A percentile compares a stretch with the other conserved stretches of the same genome.
These are phyloP conservation scores for Coelastrella sp. DNA, from an alignment of 139 green algal species.

Conservation along the genomic window DNA sequence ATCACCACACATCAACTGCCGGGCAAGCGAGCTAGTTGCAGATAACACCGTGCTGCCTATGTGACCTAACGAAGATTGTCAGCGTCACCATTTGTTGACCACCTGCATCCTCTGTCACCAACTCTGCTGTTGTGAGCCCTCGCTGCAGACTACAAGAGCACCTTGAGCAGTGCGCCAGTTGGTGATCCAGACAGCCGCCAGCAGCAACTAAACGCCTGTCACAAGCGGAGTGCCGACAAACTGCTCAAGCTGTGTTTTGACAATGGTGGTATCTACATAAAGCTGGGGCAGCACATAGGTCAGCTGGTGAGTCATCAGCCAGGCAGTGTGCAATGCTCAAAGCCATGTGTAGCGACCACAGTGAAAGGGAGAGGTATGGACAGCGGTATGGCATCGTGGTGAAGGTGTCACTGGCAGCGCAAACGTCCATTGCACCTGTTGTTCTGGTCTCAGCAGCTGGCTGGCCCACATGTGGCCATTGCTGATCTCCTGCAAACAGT, in stretches of 20 bases:
- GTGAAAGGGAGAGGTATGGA: too few species aligned
- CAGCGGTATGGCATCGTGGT: too few species aligned
- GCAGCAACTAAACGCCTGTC: conserved; percentile 54
- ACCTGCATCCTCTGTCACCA: neutral
- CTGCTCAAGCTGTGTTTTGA: conserved; percentile 81
- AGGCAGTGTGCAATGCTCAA: too few species aligned
- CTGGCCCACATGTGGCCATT: too few species aligned
- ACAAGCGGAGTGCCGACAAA: conserved; percentile 62
- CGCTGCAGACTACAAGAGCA: conserved; percentile 73
- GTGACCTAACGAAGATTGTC: too few species aligned
- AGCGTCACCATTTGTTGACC: too few species aligned
- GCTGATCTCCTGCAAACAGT: too few species aligned
- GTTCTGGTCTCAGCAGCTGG: neutral
- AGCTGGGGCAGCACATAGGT: conserved; percentile 85
- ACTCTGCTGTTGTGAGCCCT: neutral
- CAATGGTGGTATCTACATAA: conserved; percentile 90
- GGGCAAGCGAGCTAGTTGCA: too few species aligned
- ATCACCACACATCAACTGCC: neutral
- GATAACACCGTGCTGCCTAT: too few species aligned
- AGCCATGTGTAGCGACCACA: too few species aligned
- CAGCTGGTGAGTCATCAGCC: conserved; percentile 77
- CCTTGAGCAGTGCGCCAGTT: conserved; percentile 29
- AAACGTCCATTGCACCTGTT: too few species aligned
- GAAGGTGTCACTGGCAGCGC: too few species aligned
- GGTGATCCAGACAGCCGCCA: conserved; percentile 25